A percentile compares a stretch with the other conserved stretches of the same genome.
Conservation (phyloP, 305 asterid species). For the Euphrasia arctica region DNA sequence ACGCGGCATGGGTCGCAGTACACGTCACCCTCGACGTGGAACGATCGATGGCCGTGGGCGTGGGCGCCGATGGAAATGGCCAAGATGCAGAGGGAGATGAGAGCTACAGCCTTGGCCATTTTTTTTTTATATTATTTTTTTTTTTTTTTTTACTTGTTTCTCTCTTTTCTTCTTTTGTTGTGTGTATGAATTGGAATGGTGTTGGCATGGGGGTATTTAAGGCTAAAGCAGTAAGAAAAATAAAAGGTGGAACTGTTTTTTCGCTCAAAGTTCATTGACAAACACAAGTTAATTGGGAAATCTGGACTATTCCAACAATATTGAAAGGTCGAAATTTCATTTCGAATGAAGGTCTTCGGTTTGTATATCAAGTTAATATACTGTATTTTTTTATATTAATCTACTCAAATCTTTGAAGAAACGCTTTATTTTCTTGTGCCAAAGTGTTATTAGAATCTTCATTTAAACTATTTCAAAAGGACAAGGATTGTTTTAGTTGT, state of each 20-base stretch:
- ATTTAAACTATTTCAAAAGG: too few species aligned
- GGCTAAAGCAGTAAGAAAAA: not conserved
- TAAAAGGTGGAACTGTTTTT: conserved; percentile 18
- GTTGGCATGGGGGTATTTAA: conserved; percentile 16
- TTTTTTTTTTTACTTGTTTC: conserved; percentile 17
- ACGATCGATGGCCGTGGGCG: conserved; percentile 12
- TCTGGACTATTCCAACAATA: not conserved
- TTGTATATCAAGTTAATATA: not conserved
- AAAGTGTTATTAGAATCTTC: too few species aligned
- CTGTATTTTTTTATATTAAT: conserved; percentile 3
- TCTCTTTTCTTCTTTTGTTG: conserved; percentile 22
- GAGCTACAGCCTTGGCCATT: conserved; percentile 47
- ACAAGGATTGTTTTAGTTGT: too few species aligned
- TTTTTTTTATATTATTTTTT: not conserved
- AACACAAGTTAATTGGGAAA: conserved; percentile 11
- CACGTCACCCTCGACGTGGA: conserved; percentile 40
- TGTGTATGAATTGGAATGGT: conserved; percentile 13
- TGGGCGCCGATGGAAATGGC: conserved; percentile 30
- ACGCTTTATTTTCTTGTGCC: too few species aligned
- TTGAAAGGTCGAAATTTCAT: not conserved
- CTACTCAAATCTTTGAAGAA: too few species aligned
- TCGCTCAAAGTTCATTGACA: conserved; percentile 17
- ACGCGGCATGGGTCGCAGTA: conserved; percentile 57
- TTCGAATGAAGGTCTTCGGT: too few species aligned
- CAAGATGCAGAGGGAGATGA: conserved; percentile 38